phyloP scores from a whole-genome alignment of 768 basidiomycete genomes.

The Rubroboletus pulcherrimus region DNA sequence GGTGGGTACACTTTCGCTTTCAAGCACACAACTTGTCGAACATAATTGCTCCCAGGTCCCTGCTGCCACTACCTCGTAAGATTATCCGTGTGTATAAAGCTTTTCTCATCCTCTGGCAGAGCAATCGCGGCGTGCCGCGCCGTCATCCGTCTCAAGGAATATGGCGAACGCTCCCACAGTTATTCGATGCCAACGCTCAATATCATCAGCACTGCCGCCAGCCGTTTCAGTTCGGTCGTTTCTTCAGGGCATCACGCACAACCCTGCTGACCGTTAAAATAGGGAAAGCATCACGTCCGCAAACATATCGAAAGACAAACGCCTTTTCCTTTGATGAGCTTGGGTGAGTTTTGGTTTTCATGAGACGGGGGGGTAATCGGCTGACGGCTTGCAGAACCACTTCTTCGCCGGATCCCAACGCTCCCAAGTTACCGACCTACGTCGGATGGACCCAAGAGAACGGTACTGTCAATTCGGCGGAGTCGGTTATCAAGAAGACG shows the following conservation, averaged over 20 bases:
- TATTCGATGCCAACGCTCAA: slow-evolving; percentile 22
- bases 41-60: slow-evolving; percentile 42
- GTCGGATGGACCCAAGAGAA: slow-evolving; percentile 10
- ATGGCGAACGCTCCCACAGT: slow-evolving; percentile 31
- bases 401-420: slow-evolving; percentile 4
- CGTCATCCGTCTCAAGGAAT: slow-evolving; percentile 63
- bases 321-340: slow-evolving; percentile 17
- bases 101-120: slow-evolving; percentile 12
- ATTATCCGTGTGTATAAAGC: background rate
- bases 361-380: background rate
- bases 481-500: slow-evolving; percentile 2
- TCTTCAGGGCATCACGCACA: background rate
- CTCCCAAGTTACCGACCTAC: slow-evolving; percentile 17
- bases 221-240: slow-evolving; percentile 16
- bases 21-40: background rate
- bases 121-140: slow-evolving; percentile 55
- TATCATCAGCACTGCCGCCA: slow-evolving; percentile 17
- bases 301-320: slow-evolving; percentile 9
- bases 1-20: slow-evolving; percentile 6
- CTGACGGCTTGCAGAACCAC: slow-evolving; percentile 7
- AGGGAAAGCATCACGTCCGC: slow-evolving; percentile 15
- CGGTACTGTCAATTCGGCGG: slow-evolving; percentile 2
- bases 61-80: slow-evolving; percentile 62
- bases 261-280: background rate
- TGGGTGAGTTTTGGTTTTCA: slow-evolving; percentile 9